phyloP scores from a whole-genome alignment of 306 rosid species.

The Fragaria nilgerrensis region DNA sequence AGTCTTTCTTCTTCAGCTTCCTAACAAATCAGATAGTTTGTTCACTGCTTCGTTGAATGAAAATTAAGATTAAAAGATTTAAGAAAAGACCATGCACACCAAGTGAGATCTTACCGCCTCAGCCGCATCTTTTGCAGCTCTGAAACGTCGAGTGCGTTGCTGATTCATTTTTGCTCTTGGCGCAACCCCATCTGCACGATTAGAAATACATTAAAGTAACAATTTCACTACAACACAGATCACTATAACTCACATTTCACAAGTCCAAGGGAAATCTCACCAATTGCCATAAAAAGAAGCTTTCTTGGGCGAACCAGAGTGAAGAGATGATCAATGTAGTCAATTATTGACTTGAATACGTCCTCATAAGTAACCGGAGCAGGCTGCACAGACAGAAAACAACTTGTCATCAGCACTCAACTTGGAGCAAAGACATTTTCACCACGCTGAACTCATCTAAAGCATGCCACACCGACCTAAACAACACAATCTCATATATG shows the following conservation, averaged over 20 bases:
- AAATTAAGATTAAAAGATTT: neutral
- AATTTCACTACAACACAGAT: neutral
- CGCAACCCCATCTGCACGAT: constrained; percentile 82
- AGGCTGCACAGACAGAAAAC: constrained; percentile 53
- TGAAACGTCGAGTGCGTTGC: constrained; percentile 94
- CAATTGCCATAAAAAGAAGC: constrained; percentile 89
- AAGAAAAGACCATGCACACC: constrained; percentile 9
- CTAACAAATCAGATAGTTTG: constrained; percentile 39
- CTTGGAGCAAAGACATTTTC: neutral
- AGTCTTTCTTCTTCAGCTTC: constrained; percentile 94
- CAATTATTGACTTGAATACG: constrained; percentile 77
- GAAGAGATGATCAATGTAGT: constrained; percentile 85
- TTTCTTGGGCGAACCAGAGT: constrained; percentile 92
- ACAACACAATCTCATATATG: neutral
- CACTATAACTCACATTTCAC: neutral
- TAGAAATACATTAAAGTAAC: neutral
- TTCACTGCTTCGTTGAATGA: constrained; percentile 24
- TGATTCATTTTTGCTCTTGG: constrained; percentile 99
- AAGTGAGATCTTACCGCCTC: constrained; percentile 64
- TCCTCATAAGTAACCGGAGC: constrained; percentile 79
- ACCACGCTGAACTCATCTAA: neutral
- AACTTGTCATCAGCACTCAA: neutral
- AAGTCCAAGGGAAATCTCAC: constrained; percentile 37
- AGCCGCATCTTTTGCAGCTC: constrained; percentile 96
- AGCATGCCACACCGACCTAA: neutral